phyloP scores from a whole-genome alignment of 176 grass and related monocot species.

The Bromus sterilis region DNA sequence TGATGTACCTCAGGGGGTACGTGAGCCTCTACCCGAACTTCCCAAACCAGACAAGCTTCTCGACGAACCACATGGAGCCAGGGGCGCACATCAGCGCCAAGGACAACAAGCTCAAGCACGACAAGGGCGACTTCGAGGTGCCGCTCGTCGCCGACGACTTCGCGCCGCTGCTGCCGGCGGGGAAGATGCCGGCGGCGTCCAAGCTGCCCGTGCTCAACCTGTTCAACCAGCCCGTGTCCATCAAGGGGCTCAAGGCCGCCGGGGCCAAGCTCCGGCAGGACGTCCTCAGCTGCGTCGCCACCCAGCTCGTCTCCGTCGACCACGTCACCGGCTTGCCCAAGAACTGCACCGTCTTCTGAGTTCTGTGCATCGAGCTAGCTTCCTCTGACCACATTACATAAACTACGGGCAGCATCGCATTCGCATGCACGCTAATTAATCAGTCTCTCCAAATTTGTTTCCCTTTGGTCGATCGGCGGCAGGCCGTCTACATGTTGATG shows the following conservation, averaged over 20 bases:
- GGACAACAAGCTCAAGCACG: slow-evolving; percentile 66
- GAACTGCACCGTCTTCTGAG: slow-evolving; percentile 69
- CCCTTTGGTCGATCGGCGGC: no score
- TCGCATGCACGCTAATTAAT: neutral
- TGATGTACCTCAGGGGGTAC: slow-evolving; percentile 95
- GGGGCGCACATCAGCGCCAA: slow-evolving; percentile 94
- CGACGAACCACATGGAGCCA: slow-evolving; percentile 99
- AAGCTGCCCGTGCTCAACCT: slow-evolving; percentile 85
- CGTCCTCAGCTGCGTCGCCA: slow-evolving; percentile 40
- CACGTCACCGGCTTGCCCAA: slow-evolving; percentile 64
- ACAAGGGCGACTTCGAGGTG: slow-evolving; percentile 76
- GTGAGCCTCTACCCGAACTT: slow-evolving; percentile 89
- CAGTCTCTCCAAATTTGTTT: neutral
- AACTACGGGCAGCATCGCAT: neutral
- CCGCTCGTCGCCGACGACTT: slow-evolving; percentile 79
- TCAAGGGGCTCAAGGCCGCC: slow-evolving; percentile 85
- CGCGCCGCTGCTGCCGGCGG: slow-evolving; percentile 46
- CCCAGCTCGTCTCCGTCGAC: slow-evolving; percentile 51
- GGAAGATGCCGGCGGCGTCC: slow-evolving; percentile 84
- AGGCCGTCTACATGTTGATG: no score
- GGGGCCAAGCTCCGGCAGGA: slow-evolving; percentile 85
- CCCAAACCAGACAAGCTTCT: slow-evolving; percentile 90
- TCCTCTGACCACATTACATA: neutral
- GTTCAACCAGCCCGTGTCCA: slow-evolving; percentile 87
- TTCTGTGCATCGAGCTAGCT: neutral